These are phyloP conservation scores for Arthroderma sp. DNA, from an alignment of 2,329 filamentous ascomycete genomes.

Conservation along the genomic window DNA sequence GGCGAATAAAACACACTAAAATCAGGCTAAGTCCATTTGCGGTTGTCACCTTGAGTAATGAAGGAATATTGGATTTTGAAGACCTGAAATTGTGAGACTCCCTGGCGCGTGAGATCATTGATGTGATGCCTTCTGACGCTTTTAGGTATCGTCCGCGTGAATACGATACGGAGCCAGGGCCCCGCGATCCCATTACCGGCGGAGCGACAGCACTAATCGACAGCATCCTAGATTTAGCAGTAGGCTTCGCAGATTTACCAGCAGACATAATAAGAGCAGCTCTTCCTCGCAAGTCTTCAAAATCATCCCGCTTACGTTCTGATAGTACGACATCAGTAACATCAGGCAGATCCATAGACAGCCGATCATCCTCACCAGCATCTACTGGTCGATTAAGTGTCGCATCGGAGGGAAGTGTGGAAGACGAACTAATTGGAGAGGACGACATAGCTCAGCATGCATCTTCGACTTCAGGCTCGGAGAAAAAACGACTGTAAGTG, in stretches of 20 bases:
- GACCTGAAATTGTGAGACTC: conserved; percentile 56
- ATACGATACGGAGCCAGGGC: conserved; percentile 66
- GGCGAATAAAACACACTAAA: conserved; percentile 57
- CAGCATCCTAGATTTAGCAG: conserved; percentile 66
- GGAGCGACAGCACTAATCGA: conserved; percentile 66
- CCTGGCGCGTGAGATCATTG: conserved; percentile 4
- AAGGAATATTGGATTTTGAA: conserved; percentile 51
- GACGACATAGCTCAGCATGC: too few species aligned
- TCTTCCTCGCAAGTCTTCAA: neutral
- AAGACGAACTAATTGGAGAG: too few species aligned
- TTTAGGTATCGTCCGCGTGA: conserved; percentile 44
- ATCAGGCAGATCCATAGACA: neutral
- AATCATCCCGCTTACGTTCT: neutral
- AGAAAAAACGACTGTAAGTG: neutral
- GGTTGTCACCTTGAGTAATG: conserved; percentile 53
- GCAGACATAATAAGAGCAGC: conserved; percentile 13
- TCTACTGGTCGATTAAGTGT: too few species aligned
- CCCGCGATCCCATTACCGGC: conserved; percentile 65
- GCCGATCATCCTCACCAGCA: neutral
- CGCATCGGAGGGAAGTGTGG: too few species aligned
- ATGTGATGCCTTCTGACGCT: neutral
- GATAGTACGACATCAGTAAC: neutral
- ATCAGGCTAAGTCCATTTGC: conserved; percentile 59
- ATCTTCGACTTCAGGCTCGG: too few species aligned
- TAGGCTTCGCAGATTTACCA: conserved; percentile 65